These are phyloP conservation scores for Myxozyma vanderwaltii DNA, from an alignment of 805 yeast genomes.

Conservation along the genomic window DNA sequence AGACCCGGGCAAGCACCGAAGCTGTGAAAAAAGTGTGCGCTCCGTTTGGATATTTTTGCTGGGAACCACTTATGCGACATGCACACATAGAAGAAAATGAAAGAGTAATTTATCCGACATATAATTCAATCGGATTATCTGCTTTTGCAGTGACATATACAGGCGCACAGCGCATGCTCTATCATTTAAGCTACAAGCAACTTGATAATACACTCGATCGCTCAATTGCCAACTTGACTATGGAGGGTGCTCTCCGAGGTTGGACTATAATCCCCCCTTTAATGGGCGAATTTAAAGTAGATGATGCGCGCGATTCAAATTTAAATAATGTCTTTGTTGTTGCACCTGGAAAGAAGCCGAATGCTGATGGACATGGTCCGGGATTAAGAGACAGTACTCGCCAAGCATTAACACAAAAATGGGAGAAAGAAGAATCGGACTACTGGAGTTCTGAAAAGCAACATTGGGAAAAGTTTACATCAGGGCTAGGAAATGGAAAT, in stretches of 20 bases:
- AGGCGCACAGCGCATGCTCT: conserved; percentile 21
- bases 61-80: conserved; percentile 1
- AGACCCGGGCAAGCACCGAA: conserved; percentile 3
- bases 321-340: not conserved
- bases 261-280: conserved; percentile 17
- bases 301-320: conserved; percentile 9
- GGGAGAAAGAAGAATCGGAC: not conserved
- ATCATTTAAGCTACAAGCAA: conserved; percentile 9
- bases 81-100: conserved; percentile 6
- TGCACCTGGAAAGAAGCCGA: not conserved
- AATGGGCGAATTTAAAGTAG: conserved; percentile 14
- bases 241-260: conserved; percentile 9
- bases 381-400: conserved; percentile 1
- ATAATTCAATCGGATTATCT: conserved; percentile 6
- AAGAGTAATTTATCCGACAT: conserved; percentile 16
- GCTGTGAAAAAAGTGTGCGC: conserved; percentile 3
- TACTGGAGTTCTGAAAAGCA: not conserved
- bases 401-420: not conserved
- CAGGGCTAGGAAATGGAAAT: too few relatives aligned
- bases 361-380: conserved; percentile 2
- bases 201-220: conserved; percentile 14
- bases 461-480: not conserved
- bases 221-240: conserved; percentile 2
- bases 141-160: conserved; percentile 17
- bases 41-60: conserved; percentile 11